Evolutionary conservation across 2,329 filamentous ascomycete species (phyloP).

Genomic region (Dactylellina drechsleri): DNA sequence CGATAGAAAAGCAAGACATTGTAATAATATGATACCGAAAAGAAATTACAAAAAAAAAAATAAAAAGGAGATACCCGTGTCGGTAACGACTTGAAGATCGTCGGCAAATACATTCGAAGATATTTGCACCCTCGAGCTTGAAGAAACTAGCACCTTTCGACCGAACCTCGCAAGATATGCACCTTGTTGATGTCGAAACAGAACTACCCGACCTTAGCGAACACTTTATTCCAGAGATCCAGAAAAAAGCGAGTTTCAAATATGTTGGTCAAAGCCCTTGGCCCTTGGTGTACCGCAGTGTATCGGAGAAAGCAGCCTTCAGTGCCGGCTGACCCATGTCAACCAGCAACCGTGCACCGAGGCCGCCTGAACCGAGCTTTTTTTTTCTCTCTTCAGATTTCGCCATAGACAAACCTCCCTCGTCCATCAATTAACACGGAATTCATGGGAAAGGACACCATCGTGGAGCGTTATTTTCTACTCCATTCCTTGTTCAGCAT

Average conservation of each 20-base stretch:
- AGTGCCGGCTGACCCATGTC: conserved; percentile 44
- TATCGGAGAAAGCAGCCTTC: conserved; percentile 54
- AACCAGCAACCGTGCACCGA: conserved; percentile 33
- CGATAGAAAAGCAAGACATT: conserved; percentile 8
- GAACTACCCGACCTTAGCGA: conserved; percentile 50
- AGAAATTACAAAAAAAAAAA: conserved; percentile 3
- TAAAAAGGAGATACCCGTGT: neutral
- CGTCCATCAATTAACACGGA: conserved; percentile 46
- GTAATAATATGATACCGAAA: neutral
- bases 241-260: conserved; percentile 52
- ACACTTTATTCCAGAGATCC: conserved; percentile 46
- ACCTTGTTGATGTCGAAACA: conserved; percentile 26
- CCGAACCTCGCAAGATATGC: too few species aligned
- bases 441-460: conserved; percentile 10
- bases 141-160: too few species aligned
- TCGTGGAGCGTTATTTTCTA: conserved; percentile 5
- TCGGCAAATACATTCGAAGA: neutral
- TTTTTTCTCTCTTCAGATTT: conserved; percentile 5
- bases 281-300: conserved; percentile 32
- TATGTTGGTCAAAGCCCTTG: conserved; percentile 16
- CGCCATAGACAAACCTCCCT: neutral
- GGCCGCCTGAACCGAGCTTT: conserved; percentile 39
- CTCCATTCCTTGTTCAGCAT: conserved; percentile 46
- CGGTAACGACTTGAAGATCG: neutral
- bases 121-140: neutral